These are phyloP conservation scores for Leucosporidium creatinivorum DNA, from an alignment of 768 basidiomycete genomes.

Conservation along the genomic window DNA sequence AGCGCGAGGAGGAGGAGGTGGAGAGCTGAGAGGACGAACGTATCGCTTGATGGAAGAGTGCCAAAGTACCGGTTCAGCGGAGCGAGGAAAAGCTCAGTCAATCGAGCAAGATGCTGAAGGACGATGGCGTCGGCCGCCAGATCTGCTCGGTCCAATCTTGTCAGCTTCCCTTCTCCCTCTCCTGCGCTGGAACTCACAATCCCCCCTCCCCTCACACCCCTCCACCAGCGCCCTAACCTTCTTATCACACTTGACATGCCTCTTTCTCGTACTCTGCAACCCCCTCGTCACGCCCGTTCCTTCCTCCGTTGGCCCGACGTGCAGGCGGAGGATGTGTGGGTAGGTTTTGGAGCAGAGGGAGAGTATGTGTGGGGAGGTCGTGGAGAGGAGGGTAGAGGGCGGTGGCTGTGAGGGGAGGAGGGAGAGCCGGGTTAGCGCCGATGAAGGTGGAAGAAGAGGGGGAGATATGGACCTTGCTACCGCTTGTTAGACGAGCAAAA, in stretches of 20 bases:
- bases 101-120: slow-evolving; percentile 70
- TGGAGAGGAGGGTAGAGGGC: slow-evolving; percentile 66
- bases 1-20: not conserved
- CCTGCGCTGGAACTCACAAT: slow-evolving; percentile 23
- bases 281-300: slow-evolving; percentile 19
- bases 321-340: slow-evolving; percentile 73
- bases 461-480: slow-evolving; percentile 3
- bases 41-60: slow-evolving; percentile 62
- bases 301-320: slow-evolving; percentile 34
- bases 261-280: slow-evolving; percentile 29
- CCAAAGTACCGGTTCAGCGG: slow-evolving; percentile 88
- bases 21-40: slow-evolving; percentile 46
- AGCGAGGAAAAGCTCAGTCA: slow-evolving; percentile 76
- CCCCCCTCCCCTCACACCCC: slow-evolving; percentile 10
- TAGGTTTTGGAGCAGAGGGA: slow-evolving; percentile 62
- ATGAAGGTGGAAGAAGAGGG: no score
- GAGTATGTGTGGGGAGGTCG: slow-evolving; percentile 82
- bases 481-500: slow-evolving; percentile 54
- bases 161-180: not conserved
- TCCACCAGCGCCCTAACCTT: slow-evolving; percentile 16
- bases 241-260: slow-evolving; percentile 33
- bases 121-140: slow-evolving; percentile 48
- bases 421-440: no score
- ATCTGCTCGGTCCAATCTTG: slow-evolving; percentile 14
- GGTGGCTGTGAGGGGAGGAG: slow-evolving; percentile 23